Evolutionary conservation across 768 basidiomycete genomes (phyloP).

Genomic region (Amylocystis lapponica): DNA sequence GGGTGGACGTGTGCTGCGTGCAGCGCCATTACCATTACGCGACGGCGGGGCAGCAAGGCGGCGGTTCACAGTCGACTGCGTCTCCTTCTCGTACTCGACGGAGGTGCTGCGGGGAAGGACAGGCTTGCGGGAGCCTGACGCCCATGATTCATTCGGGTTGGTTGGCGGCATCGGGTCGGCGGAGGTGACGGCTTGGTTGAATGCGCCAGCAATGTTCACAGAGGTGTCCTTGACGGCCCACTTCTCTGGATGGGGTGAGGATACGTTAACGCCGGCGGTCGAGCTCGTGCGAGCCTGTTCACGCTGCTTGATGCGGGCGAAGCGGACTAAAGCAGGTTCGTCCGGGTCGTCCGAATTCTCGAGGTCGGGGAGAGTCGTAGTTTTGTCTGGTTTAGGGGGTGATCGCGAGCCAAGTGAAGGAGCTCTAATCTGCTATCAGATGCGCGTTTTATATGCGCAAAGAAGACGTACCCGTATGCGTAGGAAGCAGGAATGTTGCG

Average conservation of each 20-base stretch:
- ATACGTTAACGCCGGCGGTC: conserved; percentile 15
- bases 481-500: conserved; percentile 53
- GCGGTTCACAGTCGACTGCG: conserved; percentile 46
- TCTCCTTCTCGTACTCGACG: conserved; percentile 71
- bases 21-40: conserved; percentile 28
- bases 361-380: conserved; percentile 29
- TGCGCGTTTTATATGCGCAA: conserved; percentile 16
- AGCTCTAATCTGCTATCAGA: conserved; percentile 37
- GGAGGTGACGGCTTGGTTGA: conserved; percentile 57
- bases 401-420: conserved; percentile 52
- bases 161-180: conserved; percentile 20
- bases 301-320: conserved; percentile 41
- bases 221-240: conserved; percentile 79
- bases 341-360: conserved; percentile 39
- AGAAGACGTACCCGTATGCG: conserved; percentile 56
- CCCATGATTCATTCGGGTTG: conserved; percentile 64
- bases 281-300: conserved; percentile 26
- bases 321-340: conserved; percentile 41
- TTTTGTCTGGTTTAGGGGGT: conserved; percentile 46
- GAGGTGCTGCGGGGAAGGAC: conserved; percentile 68
- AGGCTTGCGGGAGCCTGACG: conserved; percentile 47
- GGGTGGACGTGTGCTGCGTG: conserved; percentile 37
- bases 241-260: conserved; percentile 55
- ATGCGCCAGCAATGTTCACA: conserved; percentile 81
- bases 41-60: conserved; percentile 61